Evolutionary conservation across 2,329 filamentous ascomycete species (phyloP).

Genomic region (Epichloe scottii): DNA sequence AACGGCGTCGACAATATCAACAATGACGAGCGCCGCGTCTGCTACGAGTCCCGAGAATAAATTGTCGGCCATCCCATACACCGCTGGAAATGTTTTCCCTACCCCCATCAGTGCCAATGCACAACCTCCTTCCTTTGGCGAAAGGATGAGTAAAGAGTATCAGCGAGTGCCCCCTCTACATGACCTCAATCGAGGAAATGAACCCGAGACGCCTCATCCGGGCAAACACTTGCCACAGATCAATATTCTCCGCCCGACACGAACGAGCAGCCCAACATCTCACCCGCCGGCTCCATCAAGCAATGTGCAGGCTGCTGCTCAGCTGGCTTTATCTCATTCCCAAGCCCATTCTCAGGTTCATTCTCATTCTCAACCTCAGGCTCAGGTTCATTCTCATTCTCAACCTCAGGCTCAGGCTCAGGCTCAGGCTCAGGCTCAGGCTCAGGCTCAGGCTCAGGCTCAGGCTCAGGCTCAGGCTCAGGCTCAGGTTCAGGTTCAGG

Average conservation of each 20-base stretch:
- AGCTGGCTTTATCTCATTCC: slow-evolving; percentile 43
- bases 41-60: slow-evolving; percentile 48
- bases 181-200: slow-evolving; percentile 39
- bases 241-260: slow-evolving; percentile 38
- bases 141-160: slow-evolving; percentile 44
- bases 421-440: too few relatives aligned
- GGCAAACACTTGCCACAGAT: slow-evolving; percentile 42
- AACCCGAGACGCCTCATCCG: slow-evolving; percentile 42
- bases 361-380: slow-evolving; percentile 38
- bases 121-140: slow-evolving; percentile 31
- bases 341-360: slow-evolving; percentile 35
- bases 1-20: slow-evolving; percentile 48
- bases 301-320: slow-evolving; percentile 43
- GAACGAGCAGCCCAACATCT: slow-evolving; percentile 34
- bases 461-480: slow-evolving; percentile 39
- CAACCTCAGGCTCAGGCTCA: slow-evolving; percentile 40
- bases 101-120: slow-evolving; percentile 49
- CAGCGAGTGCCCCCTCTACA: slow-evolving; percentile 48
- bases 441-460: too few relatives aligned
- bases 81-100: slow-evolving; percentile 43
- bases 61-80: slow-evolving; percentile 44
- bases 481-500: slow-evolving; percentile 20
- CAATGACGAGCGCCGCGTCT: slow-evolving; percentile 41
- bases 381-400: slow-evolving; percentile 37
- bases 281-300: slow-evolving; percentile 21